Percentiles rank a stretch among this genome's conserved stretches.
These are phyloP conservation scores for Apiospora phragmitis DNA, from an alignment of 2,329 filamentous ascomycete species.

Conservation along the genomic window DNA sequence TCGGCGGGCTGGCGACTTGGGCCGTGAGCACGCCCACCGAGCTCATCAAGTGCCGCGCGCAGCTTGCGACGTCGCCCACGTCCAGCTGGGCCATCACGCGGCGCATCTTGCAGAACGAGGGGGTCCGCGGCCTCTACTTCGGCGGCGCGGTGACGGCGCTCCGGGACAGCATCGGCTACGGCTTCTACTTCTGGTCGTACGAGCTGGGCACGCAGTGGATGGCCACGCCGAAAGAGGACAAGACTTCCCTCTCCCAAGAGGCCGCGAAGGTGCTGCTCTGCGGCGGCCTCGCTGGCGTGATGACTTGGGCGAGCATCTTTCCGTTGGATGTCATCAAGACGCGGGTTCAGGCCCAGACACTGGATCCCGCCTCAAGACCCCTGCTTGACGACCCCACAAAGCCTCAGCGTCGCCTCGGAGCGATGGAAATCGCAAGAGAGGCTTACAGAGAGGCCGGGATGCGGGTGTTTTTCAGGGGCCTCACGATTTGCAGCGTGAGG, in stretches of 20 bases:
- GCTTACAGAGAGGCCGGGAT: conserved; percentile 66
- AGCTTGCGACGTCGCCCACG: conserved; percentile 52
- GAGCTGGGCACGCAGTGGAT: conserved; percentile 68
- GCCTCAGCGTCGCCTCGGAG: conserved; percentile 41
- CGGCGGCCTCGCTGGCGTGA: conserved; percentile 82
- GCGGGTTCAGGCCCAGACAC: conserved; percentile 74
- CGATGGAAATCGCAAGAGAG: conserved; percentile 63
- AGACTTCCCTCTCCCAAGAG: conserved; percentile 37
- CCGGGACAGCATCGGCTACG: conserved; percentile 89
- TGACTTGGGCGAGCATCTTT: conserved; percentile 89
- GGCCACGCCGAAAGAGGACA: conserved; percentile 30
- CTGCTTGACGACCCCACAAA: conserved; percentile 32
- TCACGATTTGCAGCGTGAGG: conserved; percentile 79
- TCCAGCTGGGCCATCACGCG: conserved; percentile 67
- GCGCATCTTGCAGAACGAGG: conserved; percentile 55
- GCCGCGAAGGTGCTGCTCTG: conserved; percentile 73
- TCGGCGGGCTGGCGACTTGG: conserved; percentile 83
- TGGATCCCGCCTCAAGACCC: conserved; percentile 26
- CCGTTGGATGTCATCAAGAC: conserved; percentile 93
- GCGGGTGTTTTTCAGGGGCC: conserved; percentile 68
- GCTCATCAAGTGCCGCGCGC: conserved; percentile 84
- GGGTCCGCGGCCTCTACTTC: conserved; percentile 73
- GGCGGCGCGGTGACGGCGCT: conserved; percentile 81
- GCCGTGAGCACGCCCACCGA: conserved; percentile 86
- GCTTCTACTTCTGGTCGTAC: conserved; percentile 96